These are phyloP conservation scores for Neurospora sp. DNA, from an alignment of 495 filamentous ascomycete species.

Conservation along the genomic window DNA sequence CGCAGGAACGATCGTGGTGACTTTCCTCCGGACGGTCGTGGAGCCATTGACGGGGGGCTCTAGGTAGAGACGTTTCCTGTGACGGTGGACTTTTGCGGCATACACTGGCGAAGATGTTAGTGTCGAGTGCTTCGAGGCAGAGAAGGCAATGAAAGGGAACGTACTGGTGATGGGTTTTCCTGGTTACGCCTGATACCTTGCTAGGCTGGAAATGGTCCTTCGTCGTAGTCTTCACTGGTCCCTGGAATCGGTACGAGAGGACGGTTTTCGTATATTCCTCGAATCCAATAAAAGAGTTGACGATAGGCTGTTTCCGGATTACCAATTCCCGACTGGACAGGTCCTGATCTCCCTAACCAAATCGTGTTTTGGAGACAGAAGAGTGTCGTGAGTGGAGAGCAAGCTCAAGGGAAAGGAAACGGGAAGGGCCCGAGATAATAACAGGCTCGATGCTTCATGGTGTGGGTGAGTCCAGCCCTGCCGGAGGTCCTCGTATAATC, in stretches of 20 bases:
- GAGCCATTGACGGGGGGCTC: constrained; percentile 29
- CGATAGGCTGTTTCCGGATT: no score
- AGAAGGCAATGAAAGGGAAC: neutral
- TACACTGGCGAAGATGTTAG: constrained; percentile 10
- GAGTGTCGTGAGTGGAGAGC: neutral
- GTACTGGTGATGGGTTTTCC: neutral
- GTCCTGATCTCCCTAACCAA: no score
- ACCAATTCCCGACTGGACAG: no score
- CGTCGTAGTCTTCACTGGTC: neutral
- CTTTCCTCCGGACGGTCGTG: constrained; percentile 26
- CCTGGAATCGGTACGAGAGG: neutral
- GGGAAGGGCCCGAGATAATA: neutral
- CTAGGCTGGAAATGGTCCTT: neutral
- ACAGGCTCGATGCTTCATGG: neutral
- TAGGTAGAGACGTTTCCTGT: constrained; percentile 38
- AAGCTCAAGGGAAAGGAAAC: neutral
- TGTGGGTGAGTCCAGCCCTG: neutral
- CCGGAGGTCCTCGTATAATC: neutral
- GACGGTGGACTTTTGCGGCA: constrained; percentile 5
- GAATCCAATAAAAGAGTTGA: no score
- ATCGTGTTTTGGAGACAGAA: neutral
- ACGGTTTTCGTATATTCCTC: neutral
- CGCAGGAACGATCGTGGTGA: constrained; percentile 34
- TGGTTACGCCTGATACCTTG: neutral
- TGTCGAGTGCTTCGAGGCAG: neutral